These are phyloP conservation scores for Lupinus albus DNA, from an alignment of 306 rosid genomes.

Conservation along the genomic window DNA sequence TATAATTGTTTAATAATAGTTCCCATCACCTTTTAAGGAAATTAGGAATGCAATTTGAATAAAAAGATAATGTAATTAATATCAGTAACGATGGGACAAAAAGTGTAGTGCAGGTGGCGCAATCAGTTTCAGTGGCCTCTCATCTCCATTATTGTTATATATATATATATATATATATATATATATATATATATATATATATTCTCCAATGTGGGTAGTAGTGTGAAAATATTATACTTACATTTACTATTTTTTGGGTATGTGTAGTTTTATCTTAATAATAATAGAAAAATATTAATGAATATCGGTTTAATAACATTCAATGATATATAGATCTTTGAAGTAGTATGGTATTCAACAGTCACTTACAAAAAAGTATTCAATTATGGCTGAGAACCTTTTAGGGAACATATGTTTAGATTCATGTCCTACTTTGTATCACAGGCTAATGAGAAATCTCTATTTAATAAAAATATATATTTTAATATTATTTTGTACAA, in stretches of 20 bases:
- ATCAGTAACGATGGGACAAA: conserved; percentile 44
- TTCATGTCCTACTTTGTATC: no score
- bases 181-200: conserved; percentile 1
- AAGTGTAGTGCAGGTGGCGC: conserved; percentile 43
- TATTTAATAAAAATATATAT: no score
- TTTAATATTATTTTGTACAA: no score
- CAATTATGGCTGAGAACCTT: no score
- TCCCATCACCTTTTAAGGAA: conserved; percentile 42
- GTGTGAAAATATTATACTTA: no score
- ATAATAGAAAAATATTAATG: no score
- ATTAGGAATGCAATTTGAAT: conserved; percentile 40
- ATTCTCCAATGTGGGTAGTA: neutral
- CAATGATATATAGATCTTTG: no score
- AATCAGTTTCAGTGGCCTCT: conserved; percentile 39
- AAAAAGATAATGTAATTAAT: conserved; percentile 52
- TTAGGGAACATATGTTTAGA: no score
- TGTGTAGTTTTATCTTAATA: no score
- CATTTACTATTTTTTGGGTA: neutral
- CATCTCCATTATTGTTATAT: conserved; percentile 38
- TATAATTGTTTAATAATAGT: conserved; percentile 50
- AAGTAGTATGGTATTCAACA: no score
- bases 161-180: neutral
- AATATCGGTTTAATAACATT: neutral
- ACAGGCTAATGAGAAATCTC: no score
- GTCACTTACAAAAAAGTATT: no score